phyloP scores from a whole-genome alignment of 164 flowering plant species.

The Vitis vinifera region ASM3070453v1 NC_081822.1:11256001-11256500 shows the following conservation, averaged over 20 bases:
- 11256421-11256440: constrained; percentile 63
- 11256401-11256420: constrained; percentile 71
- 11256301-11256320: constrained; percentile 22
- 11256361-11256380: constrained; percentile 15
- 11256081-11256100: not conserved
- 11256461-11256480: constrained; percentile 82
- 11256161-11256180: not conserved
- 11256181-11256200: not conserved
- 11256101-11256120: not conserved
- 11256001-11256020: no score
- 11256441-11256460: constrained; percentile 56
- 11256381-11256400: constrained; percentile 27
- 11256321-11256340: not conserved
- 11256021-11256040: no score
- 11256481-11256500: constrained; percentile 92
- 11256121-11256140: not conserved
- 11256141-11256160: no score
- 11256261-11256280: constrained; percentile 41
- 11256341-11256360: constrained; percentile 6
- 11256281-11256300: constrained; percentile 27
- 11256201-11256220: not conserved
- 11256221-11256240: constrained; percentile 9
- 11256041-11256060: no score
- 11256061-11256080: no score
- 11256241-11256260: constrained; percentile 63